Conservation (phyloP, 371 early-diverging fungal species). For the Entomophthora muscae region DNA sequence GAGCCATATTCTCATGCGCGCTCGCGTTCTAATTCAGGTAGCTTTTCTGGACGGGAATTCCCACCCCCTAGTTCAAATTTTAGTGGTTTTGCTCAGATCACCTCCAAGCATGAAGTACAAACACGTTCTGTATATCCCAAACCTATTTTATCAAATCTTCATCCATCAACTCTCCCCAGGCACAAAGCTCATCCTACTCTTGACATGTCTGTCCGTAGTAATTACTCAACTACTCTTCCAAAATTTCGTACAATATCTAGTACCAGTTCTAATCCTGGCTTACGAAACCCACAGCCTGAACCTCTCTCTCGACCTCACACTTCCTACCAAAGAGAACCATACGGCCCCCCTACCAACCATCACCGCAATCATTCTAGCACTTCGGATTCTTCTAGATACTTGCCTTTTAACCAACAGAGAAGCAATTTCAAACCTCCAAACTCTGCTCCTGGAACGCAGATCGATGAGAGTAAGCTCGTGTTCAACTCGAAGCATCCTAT, state of each 20-base stretch:
- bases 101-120: neutral
- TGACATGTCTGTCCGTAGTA: neutral
- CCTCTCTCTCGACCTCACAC: neutral
- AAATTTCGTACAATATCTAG: constrained; percentile 6
- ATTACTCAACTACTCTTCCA: neutral
- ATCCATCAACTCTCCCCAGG: neutral
- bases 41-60: neutral
- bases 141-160: neutral
- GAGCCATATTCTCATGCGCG: neutral
- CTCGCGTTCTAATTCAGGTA: neutral
- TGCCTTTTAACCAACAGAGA: neutral
- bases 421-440: neutral
- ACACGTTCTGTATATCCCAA: neutral
- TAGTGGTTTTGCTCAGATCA: constrained; percentile 5
- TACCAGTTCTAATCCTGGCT: neutral
- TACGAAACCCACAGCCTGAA: neutral
- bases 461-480: neutral
- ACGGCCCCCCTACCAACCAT: neutral
- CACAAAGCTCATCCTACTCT: neutral
- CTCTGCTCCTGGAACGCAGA: neutral
- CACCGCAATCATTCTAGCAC: neutral
- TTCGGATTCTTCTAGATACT: neutral
- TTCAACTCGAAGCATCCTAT: too few relatives aligned
- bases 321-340: neutral
- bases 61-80: neutral